A percentile compares a stretch with the other conserved stretches of the same genome.
These are phyloP conservation scores for Lentinula boryana DNA, from an alignment of 768 basidiomycete species.

Conservation along the genomic window DNA sequence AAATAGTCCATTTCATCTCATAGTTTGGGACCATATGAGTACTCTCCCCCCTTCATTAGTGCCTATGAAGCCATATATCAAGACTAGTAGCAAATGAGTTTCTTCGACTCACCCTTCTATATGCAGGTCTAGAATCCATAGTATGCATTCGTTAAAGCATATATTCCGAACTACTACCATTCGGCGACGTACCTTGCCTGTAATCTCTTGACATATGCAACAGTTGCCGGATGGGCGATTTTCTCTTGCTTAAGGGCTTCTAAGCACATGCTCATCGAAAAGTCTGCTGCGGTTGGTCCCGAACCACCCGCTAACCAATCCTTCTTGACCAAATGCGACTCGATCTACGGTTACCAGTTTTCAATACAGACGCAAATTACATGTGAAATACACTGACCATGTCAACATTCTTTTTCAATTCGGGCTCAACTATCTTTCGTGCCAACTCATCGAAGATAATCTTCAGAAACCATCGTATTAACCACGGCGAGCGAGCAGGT, in stretches of 20 bases:
- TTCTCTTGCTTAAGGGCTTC: background rate
- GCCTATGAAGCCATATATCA: background rate
- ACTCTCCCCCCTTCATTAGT: slow-evolving; percentile 1
- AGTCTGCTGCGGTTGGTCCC: slow-evolving; percentile 4
- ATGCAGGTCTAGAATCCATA: background rate
- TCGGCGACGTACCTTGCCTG: background rate
- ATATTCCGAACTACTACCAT: background rate
- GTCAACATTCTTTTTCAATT: slow-evolving; percentile 1
- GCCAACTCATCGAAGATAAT: background rate
- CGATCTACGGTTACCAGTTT: background rate
- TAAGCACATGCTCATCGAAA: slow-evolving; percentile 1
- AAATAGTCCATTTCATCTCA: background rate
- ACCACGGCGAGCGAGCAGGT: slow-evolving; percentile 1
- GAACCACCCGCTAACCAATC: slow-evolving; percentile 3
- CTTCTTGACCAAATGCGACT: background rate
- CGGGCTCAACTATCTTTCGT: background rate
- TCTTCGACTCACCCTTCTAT: background rate
- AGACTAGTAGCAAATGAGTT: background rate
- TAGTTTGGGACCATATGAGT: background rate
- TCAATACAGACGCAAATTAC: background rate
- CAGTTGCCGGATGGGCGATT: background rate
- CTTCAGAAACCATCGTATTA: background rate
- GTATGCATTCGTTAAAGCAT: background rate
- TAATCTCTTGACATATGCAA: slow-evolving; percentile 2
- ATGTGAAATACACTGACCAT: background rate